Conservation (phyloP, 345 rosid species). For the Rhizophora apiculata region DNA sequence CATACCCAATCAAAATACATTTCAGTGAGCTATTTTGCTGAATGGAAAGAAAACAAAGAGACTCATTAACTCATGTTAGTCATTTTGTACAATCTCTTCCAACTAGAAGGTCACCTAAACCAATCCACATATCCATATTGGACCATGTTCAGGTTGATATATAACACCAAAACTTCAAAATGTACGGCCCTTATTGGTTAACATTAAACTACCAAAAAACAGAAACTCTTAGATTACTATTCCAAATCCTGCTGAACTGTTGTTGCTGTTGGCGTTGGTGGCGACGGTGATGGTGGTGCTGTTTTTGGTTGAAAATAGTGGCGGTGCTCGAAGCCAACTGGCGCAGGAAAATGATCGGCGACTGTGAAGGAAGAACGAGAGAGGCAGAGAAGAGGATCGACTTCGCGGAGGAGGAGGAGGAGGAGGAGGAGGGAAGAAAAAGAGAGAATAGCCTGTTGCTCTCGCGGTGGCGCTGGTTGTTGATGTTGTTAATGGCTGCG, state of each 20-base stretch:
- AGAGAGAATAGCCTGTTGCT: slow-evolving; percentile 14
- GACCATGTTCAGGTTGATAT: not conserved
- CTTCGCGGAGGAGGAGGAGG: not conserved
- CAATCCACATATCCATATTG: not conserved
- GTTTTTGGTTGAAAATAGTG: slow-evolving; percentile 5
- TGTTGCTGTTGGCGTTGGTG: slow-evolving; percentile 15
- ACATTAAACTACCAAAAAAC: not conserved
- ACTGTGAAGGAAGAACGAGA: slow-evolving; percentile 4
- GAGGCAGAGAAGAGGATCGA: not conserved
- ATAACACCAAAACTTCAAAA: not conserved
- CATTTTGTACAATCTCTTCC: not conserved
- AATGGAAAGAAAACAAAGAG: not conserved
- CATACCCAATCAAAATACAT: not conserved
- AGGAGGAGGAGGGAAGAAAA: slow-evolving; percentile 12
- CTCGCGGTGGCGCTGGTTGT: slow-evolving; percentile 13
- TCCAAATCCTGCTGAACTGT: not conserved
- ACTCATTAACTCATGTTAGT: not conserved
- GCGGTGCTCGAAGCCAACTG: slow-evolving; percentile 7
- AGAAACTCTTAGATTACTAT: no score
- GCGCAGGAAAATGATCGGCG: slow-evolving; percentile 15
- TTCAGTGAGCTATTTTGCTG: not conserved
- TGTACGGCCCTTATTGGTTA: not conserved
- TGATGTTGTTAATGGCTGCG: slow-evolving; percentile 38
- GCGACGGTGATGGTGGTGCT: slow-evolving; percentile 19
- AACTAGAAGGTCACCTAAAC: not conserved